phyloP scores from a whole-genome alignment of 192 early-diverging fungal genomes.

The Linnemannia elongata region DNA sequence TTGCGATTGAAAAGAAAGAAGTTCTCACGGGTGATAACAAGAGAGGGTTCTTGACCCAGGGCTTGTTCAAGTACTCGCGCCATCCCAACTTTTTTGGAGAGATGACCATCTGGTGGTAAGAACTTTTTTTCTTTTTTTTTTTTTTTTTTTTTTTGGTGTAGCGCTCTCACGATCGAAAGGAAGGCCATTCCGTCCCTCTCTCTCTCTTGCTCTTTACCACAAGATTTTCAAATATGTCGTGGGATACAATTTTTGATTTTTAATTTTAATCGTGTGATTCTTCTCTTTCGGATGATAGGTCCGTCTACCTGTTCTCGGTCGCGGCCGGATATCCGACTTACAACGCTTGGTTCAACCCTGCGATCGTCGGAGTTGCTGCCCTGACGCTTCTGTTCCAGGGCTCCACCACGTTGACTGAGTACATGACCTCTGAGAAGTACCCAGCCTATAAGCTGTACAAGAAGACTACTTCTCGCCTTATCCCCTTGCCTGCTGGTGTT shows the following conservation, averaged over 20 bases:
- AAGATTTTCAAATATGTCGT: neutral
- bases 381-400: slow-evolving; percentile 81
- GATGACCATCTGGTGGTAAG: slow-evolving; percentile 72
- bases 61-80: slow-evolving; percentile 79
- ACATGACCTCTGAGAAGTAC: slow-evolving; percentile 78
- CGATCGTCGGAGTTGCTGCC: slow-evolving; percentile 61
- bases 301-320: slow-evolving; percentile 71
- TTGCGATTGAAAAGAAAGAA: slow-evolving; percentile 49
- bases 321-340: slow-evolving; percentile 56
- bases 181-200: neutral
- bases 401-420: slow-evolving; percentile 72
- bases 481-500: slow-evolving; percentile 62
- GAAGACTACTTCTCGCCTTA: slow-evolving; percentile 66
- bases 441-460: slow-evolving; percentile 81
- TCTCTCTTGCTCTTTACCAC: neutral
- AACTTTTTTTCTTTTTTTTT: slow-evolving; percentile 12
- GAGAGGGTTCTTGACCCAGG: slow-evolving; percentile 80
- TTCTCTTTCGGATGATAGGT: slow-evolving; percentile 29
- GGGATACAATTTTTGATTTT: neutral
- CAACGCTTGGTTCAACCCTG: slow-evolving; percentile 57
- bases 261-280: neutral
- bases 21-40: slow-evolving; percentile 59
- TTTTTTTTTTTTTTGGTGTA: slow-evolving; percentile 3
- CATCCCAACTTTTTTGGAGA: slow-evolving; percentile 93
- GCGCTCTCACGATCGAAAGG: neutral